phyloP scores from a whole-genome alignment of 768 basidiomycete genomes.

The Pisolithus albus region DNA sequence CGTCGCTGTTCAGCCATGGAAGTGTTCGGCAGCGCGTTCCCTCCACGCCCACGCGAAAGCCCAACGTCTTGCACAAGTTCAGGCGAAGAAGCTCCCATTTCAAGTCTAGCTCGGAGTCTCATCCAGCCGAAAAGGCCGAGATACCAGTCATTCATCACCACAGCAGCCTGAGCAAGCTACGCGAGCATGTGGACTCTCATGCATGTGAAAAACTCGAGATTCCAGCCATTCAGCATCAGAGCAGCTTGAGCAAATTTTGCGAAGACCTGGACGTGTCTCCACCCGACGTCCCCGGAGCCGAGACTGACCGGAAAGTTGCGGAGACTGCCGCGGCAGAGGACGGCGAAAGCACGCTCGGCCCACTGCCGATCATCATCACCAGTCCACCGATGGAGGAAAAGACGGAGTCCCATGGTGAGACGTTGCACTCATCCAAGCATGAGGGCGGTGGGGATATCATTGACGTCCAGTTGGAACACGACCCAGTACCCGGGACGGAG shows the following conservation, averaged over 20 bases:
- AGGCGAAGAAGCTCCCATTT: slow-evolving; percentile 6
- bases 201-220: background rate
- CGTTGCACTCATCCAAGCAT: background rate
- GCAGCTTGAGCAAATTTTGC: background rate
- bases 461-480: background rate
- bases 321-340: background rate
- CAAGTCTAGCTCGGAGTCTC: background rate
- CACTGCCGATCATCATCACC: background rate
- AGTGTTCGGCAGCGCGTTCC: slow-evolving; percentile 8
- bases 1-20: slow-evolving; percentile 5
- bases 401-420: background rate
- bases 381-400: background rate
- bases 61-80: slow-evolving; percentile 7
- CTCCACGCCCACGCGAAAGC: slow-evolving; percentile 6
- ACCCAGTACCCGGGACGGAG: background rate
- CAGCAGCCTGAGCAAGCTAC: background rate
- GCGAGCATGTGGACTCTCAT: background rate
- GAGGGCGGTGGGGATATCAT: background rate
- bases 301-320: background rate
- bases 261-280: background rate
- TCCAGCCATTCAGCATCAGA: background rate
- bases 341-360: background rate
- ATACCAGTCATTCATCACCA: background rate
- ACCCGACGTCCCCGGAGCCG: background rate
- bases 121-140: background rate